These are phyloP conservation scores for Hymenoscyphus fructigenus DNA, from an alignment of 2,329 filamentous ascomycete species.

Conservation along the genomic window DNA sequence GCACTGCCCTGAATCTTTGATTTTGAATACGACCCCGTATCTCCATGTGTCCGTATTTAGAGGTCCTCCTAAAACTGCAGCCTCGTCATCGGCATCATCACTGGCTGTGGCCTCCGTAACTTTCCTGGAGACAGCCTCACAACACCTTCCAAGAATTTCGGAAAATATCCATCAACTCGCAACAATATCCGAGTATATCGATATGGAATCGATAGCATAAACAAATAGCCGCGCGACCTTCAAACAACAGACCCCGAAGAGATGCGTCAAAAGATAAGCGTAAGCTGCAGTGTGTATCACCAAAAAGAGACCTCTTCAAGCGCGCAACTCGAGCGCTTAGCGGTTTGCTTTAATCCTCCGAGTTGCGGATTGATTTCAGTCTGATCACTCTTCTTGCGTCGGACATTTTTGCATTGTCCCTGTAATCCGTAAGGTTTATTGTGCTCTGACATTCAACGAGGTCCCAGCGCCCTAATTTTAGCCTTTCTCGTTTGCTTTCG, in stretches of 20 bases:
- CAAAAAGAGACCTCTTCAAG: neutral
- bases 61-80: neutral
- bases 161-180: neutral
- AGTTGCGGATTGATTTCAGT: neutral
- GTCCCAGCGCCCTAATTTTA: neutral
- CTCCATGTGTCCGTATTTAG: neutral
- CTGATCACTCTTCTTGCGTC: neutral
- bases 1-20: neutral
- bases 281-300: neutral
- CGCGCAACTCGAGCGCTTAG: neutral
- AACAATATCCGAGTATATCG: too few relatives aligned
- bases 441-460: neutral
- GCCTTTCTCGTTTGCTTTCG: neutral
- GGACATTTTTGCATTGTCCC: neutral
- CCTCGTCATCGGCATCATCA: neutral
- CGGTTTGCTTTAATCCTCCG: neutral
- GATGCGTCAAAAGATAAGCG: neutral
- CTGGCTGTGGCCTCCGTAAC: neutral
- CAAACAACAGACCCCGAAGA: constrained; percentile 1
- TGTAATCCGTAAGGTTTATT: neutral
- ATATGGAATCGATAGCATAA: neutral
- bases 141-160: neutral
- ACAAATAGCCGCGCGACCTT: constrained; percentile 1
- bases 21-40: constrained; percentile 1
- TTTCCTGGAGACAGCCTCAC: neutral